Conservation (phyloP, 2,329 filamentous ascomycete genomes). For the Xylaria hypoxylon region DNA sequence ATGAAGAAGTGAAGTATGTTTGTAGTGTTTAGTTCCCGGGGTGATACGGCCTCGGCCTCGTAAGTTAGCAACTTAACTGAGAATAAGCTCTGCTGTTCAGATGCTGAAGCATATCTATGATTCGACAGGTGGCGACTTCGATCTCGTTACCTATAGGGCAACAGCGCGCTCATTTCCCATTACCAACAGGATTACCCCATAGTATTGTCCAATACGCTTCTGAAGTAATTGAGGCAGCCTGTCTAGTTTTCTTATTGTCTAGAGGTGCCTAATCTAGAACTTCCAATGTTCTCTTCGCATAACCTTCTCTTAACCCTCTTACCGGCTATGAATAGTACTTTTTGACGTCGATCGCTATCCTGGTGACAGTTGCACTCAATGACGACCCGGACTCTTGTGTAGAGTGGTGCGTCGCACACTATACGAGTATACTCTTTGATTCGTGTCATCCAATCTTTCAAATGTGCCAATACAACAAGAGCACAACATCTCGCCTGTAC, state of each 20-base stretch:
- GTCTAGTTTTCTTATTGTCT: too few species aligned
- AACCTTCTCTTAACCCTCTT: neutral
- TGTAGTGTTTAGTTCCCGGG: neutral
- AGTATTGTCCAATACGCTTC: neutral
- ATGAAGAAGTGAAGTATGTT: constrained; percentile 4
- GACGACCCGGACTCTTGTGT: neutral
- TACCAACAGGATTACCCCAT: neutral
- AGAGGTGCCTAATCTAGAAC: neutral
- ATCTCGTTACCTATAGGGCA: neutral
- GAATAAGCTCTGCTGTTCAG: neutral
- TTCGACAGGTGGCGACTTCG: neutral
- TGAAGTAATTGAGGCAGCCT: neutral
- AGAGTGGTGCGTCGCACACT: constrained; percentile 1
- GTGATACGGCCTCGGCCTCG: neutral
- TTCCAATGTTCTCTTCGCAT: neutral
- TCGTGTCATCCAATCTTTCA: neutral
- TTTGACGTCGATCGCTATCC: neutral
- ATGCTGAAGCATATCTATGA: neutral
- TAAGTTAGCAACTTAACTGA: neutral
- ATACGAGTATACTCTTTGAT: neutral
- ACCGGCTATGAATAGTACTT: neutral
- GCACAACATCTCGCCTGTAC: neutral
- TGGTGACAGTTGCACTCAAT: neutral
- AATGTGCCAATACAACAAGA: neutral
- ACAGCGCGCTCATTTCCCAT: neutral